These are phyloP conservation scores for Biscogniauxia marginata DNA, from an alignment of 2,329 filamentous ascomycete genomes.

Conservation along the genomic window DNA sequence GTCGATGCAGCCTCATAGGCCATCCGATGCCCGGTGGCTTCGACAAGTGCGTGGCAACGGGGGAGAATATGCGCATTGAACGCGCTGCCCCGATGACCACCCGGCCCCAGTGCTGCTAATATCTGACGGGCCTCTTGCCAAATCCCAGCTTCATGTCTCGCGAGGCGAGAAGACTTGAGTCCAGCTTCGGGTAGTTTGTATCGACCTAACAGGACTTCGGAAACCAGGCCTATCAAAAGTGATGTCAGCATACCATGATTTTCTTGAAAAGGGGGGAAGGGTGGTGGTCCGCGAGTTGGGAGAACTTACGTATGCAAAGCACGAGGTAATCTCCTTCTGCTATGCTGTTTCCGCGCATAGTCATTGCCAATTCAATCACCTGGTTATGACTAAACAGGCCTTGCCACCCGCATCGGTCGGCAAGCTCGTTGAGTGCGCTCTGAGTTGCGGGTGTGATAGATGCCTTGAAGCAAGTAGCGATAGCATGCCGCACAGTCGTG, in stretches of 20 bases:
- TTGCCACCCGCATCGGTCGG: conserved; percentile 31
- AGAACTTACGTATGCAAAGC: conserved; percentile 28
- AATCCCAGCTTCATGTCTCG: conserved; percentile 22
- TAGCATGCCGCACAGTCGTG: conserved; percentile 7
- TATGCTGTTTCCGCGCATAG: conserved; percentile 23
- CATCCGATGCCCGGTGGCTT: conserved; percentile 30
- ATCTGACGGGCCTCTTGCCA: conserved; percentile 21
- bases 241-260: no score
- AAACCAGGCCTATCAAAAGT: conserved; percentile 20
- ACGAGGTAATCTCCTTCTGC: conserved; percentile 30
- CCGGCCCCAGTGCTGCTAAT: conserved; percentile 1
- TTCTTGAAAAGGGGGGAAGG: background rate
- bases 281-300: background rate
- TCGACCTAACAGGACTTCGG: conserved; percentile 25
- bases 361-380: conserved; percentile 19
- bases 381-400: conserved; percentile 28
- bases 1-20: conserved; percentile 24
- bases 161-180: conserved; percentile 17
- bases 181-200: conserved; percentile 20
- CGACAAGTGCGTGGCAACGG: conserved; percentile 23
- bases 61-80: conserved; percentile 26
- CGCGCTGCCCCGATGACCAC: conserved; percentile 15
- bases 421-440: conserved; percentile 18
- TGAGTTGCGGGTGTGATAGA: conserved; percentile 8
- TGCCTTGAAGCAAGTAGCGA: conserved; percentile 14